Evolutionary conservation across 2,329 filamentous ascomycete genomes (phyloP).

Genomic region (Didymella arachidicola): DNA sequence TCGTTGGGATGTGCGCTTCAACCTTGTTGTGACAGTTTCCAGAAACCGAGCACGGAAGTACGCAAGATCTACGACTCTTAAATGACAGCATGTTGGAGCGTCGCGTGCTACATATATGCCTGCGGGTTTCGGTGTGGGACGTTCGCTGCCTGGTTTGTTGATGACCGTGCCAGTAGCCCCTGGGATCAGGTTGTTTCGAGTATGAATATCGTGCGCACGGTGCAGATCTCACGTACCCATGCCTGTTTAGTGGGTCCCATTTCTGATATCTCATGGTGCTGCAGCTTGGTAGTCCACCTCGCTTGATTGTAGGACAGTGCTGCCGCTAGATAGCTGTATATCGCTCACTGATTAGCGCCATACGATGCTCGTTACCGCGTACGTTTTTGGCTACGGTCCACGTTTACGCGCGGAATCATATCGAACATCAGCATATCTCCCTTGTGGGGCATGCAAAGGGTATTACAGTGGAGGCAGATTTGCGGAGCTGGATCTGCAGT

Average conservation of each 20-base stretch:
- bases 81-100: conserved; percentile 20
- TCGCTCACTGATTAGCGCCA: not conserved
- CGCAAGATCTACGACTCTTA: conserved; percentile 23
- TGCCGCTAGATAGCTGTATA: not conserved
- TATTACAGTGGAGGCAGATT: not conserved
- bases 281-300: conserved; percentile 4
- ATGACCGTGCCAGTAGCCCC: conserved; percentile 25
- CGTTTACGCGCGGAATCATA: not conserved
- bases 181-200: conserved; percentile 30
- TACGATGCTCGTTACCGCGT: not conserved
- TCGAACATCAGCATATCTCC: not conserved
- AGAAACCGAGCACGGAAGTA: conserved; percentile 9
- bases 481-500: not conserved
- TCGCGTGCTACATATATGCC: conserved; percentile 42
- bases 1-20: conserved; percentile 22
- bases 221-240: conserved; percentile 32
- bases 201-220: conserved; percentile 33
- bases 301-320: not conserved
- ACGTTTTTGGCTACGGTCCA: not conserved
- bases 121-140: conserved; percentile 27
- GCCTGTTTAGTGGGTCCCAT: conserved; percentile 24
- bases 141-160: conserved; percentile 25
- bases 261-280: conserved; percentile 20
- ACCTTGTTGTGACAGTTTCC: conserved; percentile 15
- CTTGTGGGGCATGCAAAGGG: not conserved